Conservation (phyloP, 75 land plant species). For the Cryptomeria japonica region DNA sequence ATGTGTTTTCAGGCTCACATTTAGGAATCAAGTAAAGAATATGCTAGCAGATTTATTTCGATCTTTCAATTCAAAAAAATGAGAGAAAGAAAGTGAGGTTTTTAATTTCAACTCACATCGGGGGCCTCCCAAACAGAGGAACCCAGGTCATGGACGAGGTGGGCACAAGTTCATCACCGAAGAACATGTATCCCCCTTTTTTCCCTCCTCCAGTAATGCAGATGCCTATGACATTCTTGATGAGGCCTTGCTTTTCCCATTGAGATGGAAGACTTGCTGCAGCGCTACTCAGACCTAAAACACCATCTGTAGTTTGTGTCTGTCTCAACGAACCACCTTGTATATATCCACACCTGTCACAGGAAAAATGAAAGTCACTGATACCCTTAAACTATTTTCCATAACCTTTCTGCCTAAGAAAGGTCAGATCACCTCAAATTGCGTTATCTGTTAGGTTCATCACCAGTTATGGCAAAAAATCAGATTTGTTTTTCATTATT, state of each 20-base stretch:
- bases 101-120: slow-evolving; percentile 20
- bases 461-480: background rate
- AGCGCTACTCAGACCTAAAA: slow-evolving; percentile 78
- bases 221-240: slow-evolving; percentile 74
- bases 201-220: slow-evolving; percentile 65
- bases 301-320: slow-evolving; percentile 63
- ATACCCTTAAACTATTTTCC: background rate
- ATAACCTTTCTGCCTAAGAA: background rate
- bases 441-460: background rate
- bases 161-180: slow-evolving; percentile 73
- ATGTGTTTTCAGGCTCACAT: background rate
- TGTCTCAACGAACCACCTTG: slow-evolving; percentile 54
- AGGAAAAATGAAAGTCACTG: background rate
- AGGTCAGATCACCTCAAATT: background rate
- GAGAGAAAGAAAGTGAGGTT: background rate
- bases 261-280: slow-evolving; percentile 68
- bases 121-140: slow-evolving; percentile 48
- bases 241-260: slow-evolving; percentile 51
- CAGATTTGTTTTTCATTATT: too few species aligned
- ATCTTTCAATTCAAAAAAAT: background rate
- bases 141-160: slow-evolving; percentile 63
- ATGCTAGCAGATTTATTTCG: background rate
- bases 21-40: background rate
- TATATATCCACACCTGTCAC: slow-evolving; percentile 79
- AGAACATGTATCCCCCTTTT: slow-evolving; percentile 69